Conservation (phyloP, 495 filamentous ascomycete species). For the Penicillium dipodomyicola region DNA sequence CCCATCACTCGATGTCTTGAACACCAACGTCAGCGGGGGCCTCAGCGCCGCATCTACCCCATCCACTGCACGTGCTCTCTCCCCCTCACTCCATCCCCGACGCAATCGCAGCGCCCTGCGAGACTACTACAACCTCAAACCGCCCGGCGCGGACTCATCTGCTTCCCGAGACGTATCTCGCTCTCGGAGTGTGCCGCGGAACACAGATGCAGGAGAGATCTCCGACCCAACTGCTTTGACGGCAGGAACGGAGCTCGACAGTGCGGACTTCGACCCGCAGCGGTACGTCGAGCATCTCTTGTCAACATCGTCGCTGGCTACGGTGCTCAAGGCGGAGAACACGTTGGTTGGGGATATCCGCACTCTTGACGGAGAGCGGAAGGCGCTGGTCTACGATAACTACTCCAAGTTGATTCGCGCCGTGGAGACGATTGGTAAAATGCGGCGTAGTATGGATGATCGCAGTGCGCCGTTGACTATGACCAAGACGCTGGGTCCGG, state of each 20-base stretch:
- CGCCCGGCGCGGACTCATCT: conserved; percentile 37
- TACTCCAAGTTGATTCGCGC: conserved; percentile 93
- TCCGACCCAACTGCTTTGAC: conserved; percentile 32
- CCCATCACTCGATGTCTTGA: conserved; percentile 63
- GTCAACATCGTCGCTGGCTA: conserved; percentile 57
- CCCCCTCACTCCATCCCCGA: conserved; percentile 46
- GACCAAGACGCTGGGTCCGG: conserved; percentile 66
- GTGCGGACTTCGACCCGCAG: conserved; percentile 46
- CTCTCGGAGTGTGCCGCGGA: conserved; percentile 41
- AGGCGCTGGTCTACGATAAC: conserved; percentile 97
- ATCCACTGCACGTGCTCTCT: conserved; percentile 46
- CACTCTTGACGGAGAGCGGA: conserved; percentile 89
- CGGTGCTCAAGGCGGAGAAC: conserved; percentile 61
- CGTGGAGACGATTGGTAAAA: conserved; percentile 87
- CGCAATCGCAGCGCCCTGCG: conserved; percentile 81
- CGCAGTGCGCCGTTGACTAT: conserved; percentile 47
- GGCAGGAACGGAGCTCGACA: conserved; percentile 48
- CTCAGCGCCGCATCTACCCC: conserved; percentile 53
- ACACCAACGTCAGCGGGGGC: conserved; percentile 42
- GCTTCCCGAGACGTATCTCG: conserved; percentile 21
- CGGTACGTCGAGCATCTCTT: conserved; percentile 47
- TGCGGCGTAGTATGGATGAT: conserved; percentile 51
- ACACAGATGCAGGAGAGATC: conserved; percentile 39
- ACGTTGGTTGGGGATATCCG: conserved; percentile 68
- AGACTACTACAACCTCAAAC: conserved; percentile 88